Evolutionary conservation across 345 rosid genomes (phyloP).

Genomic region (Salix caprea): DNA sequence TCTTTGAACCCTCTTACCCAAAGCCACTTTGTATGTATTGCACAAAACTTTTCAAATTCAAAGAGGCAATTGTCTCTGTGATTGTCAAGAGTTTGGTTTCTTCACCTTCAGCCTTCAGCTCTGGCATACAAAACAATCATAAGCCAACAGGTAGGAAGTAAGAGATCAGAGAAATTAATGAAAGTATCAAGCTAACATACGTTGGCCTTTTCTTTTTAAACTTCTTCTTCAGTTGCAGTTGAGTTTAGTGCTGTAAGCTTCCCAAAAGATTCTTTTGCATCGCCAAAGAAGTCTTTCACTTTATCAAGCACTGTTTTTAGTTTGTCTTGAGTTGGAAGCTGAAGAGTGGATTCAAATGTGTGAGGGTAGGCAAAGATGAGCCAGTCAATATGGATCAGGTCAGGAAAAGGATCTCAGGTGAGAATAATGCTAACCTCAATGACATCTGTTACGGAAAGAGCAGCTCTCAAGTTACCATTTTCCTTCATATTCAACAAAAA

Average conservation of each 20-base stretch:
- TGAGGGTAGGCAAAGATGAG: not conserved
- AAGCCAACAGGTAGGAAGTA: not conserved
- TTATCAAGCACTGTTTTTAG: slow-evolving; percentile 86
- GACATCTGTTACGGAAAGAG: slow-evolving; percentile 61
- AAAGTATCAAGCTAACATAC: slow-evolving; percentile 31
- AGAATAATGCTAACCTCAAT: slow-evolving; percentile 57
- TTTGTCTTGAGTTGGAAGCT: slow-evolving; percentile 85
- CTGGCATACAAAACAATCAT: slow-evolving; percentile 13
- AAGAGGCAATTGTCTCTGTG: slow-evolving; percentile 3
- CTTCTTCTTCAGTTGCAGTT: slow-evolving; percentile 44
- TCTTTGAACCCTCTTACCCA: not conserved
- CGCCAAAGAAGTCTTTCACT: slow-evolving; percentile 83
- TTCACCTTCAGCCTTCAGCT: slow-evolving; percentile 31
- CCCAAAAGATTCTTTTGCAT: slow-evolving; percentile 87
- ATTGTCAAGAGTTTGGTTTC: not conserved
- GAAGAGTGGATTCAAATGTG: slow-evolving; percentile 19
- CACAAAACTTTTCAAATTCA: slow-evolving; percentile 3
- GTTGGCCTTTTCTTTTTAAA: slow-evolving; percentile 52
- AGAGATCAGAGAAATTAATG: not conserved
- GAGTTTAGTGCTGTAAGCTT: slow-evolving; percentile 56
- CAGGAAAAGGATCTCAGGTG: not conserved
- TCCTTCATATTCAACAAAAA: slow-evolving; percentile 43
- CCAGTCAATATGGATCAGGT: not conserved
- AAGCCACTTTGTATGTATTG: not conserved
- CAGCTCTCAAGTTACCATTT: slow-evolving; percentile 76